Conservation (phyloP, 2,329 filamentous ascomycete species). For the Coniochaeta sp. region DNA sequence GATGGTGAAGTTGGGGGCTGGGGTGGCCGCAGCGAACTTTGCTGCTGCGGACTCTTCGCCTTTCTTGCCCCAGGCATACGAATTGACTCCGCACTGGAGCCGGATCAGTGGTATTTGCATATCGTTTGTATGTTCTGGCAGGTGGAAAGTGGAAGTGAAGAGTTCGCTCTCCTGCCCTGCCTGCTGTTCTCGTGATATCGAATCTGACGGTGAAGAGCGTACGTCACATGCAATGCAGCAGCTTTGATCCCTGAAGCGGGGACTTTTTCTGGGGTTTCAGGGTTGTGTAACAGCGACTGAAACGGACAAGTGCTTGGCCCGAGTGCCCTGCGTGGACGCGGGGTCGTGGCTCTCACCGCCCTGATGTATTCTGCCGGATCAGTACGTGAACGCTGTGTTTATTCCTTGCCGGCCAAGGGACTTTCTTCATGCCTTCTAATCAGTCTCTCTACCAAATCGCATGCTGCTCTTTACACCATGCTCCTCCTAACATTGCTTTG, state of each 20-base stretch:
- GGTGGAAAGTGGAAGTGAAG: not conserved
- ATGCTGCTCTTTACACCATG: not conserved
- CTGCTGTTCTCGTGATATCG: not conserved
- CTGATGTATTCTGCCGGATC: not conserved
- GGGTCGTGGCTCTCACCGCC: not conserved
- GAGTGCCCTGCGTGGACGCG: not conserved
- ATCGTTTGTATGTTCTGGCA: slow-evolving; percentile 6
- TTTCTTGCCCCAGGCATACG: slow-evolving; percentile 98
- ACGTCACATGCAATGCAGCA: not conserved
- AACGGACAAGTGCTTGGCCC: not conserved
- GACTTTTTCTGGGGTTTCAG: not conserved
- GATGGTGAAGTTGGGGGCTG: slow-evolving; percentile 65
- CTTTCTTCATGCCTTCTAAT: no score
- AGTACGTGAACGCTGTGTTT: not conserved
- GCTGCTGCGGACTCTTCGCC: slow-evolving; percentile 83
- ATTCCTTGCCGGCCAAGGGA: no score
- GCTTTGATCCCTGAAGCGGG: not conserved
- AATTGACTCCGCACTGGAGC: slow-evolving; percentile 89
- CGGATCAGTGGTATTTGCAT: slow-evolving; percentile 78
- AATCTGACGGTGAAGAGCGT: no score
- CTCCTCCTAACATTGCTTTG: not conserved
- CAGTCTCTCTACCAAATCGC: no score
- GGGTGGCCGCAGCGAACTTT: slow-evolving; percentile 79
- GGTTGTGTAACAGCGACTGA: no score
- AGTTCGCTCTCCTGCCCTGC: not conserved